Percentiles rank a stretch among this genome's conserved stretches.
phyloP scores from a whole-genome alignment of 768 basidiomycete genomes.

The Lactarius indigo region DNA sequence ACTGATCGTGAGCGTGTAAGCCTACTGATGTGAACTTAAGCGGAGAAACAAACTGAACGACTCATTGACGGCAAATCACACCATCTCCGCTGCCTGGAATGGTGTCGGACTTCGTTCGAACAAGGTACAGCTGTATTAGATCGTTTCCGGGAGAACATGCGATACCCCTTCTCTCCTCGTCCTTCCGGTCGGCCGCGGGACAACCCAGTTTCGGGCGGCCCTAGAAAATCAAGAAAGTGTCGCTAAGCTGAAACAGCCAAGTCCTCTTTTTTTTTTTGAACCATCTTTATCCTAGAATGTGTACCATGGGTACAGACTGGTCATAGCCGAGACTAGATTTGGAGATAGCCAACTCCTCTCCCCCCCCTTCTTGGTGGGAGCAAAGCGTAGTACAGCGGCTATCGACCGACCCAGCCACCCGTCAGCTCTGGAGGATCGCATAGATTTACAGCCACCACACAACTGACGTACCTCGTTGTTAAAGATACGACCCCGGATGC shows the following conservation, averaged over 20 bases:
- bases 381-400: constrained; percentile 41
- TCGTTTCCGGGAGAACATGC: not conserved
- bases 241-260: not conserved
- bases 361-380: not conserved
- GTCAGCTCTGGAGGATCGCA: not conserved
- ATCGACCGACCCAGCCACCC: not conserved
- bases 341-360: too few relatives aligned
- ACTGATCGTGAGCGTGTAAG: not conserved
- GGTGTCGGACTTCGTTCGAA: not conserved
- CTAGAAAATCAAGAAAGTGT: not conserved
- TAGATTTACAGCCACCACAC: too few relatives aligned
- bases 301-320: too few relatives aligned
- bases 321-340: too few relatives aligned
- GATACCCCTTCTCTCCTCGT: not conserved
- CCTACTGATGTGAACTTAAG: not conserved
- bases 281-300: too few relatives aligned
- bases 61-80: not conserved
- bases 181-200: not conserved
- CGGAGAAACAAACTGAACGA: not conserved
- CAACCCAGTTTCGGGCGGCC: not conserved
- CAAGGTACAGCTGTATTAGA: not conserved
- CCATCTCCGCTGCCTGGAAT: not conserved
- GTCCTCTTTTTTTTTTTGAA: too few relatives aligned
- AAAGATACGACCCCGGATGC: constrained; percentile 77
- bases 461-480: constrained; percentile 54